phyloP scores from a whole-genome alignment of 1,139 yeast genomes.

The Debaryomyces subglobosus region DNA sequence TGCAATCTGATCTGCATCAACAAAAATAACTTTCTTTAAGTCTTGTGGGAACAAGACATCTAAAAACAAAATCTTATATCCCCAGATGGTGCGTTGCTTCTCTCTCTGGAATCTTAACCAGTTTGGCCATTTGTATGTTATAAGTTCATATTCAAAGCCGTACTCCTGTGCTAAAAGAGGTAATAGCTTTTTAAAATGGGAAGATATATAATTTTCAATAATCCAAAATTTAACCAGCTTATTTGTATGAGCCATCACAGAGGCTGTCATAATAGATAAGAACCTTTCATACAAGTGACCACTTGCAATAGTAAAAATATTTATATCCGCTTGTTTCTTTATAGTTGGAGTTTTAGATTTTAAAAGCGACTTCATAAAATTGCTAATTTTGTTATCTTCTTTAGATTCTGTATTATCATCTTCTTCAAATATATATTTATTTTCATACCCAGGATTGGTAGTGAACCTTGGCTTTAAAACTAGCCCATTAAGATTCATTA shows the following conservation, averaged over 20 bases:
- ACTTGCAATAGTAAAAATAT: constrained; percentile 82
- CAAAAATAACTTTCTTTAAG: constrained; percentile 74
- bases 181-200: constrained; percentile 62
- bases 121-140: constrained; percentile 88
- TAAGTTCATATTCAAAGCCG: constrained; percentile 67
- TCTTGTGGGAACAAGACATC: constrained; percentile 86
- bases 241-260: constrained; percentile 65
- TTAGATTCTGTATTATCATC: background rate
- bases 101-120: constrained; percentile 83
- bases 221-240: constrained; percentile 84
- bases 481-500: constrained; percentile 49
- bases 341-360: background rate
- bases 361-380: constrained; percentile 5
- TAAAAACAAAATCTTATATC: constrained; percentile 80
- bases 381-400: background rate
- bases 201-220: constrained; percentile 76
- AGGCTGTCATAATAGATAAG: constrained; percentile 74
- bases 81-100: constrained; percentile 82
- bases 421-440: constrained; percentile 29
- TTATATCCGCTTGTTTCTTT: constrained; percentile 58
- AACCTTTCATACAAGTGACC: constrained; percentile 79
- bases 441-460: constrained; percentile 46
- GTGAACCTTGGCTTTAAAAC: constrained; percentile 48
- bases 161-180: constrained; percentile 61
- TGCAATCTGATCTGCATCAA: constrained; percentile 83